Base-by-base conservation (phyloP, 2,329 filamentous ascomycete species). In the Xenoacremonium recifei region DNA sequence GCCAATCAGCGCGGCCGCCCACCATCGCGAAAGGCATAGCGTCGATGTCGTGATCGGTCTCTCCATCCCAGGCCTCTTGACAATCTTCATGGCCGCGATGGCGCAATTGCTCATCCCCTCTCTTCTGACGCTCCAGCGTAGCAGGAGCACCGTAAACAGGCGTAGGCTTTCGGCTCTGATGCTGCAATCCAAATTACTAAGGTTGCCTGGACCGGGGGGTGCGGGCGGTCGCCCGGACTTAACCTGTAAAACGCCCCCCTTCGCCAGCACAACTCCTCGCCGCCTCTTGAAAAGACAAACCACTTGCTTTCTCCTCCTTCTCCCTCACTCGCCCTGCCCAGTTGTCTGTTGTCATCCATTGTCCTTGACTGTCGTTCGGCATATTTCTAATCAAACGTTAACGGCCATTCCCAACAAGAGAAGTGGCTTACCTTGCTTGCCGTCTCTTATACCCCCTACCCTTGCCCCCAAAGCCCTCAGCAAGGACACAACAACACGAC, bases 11-110 rank as follows among this genome's bases (percentile, higher is more conserved):
- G 43, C 42, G 44, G 47, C 50, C 44, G 45, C 37, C 43, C 48
- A 57, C 53, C 61, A 66, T 71, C 67, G 68, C 68, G 69, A 72
- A 69, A 69, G 70, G 62, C 48, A 66, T 74, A 72, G 71, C 70
- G 70, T 66, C 64, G 70, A 74, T 74, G 71, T 73, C 71, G 71
- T 73, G 71, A 73, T 74, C 66, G 61, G 55, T 65, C 60, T 59
- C 58, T 60, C 57, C 61, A 58, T 47, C 54, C 58, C 55, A 53
- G 47, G 43, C 41, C 56, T 50, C 51, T 47, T 38, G 49, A 53
- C 52, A 51, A 49, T 57, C 48, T 53, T 59, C 42, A 55, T 55
- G 53, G 57, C 53, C 54, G 57, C 63, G 58, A 67, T 66, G 59
- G 62, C 65, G 63, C 65, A 62, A 66, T 65, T 55, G 40, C 41